phyloP scores from a whole-genome alignment of 129 eudicot genomes.

The Centaurea solstitialis region DNA sequence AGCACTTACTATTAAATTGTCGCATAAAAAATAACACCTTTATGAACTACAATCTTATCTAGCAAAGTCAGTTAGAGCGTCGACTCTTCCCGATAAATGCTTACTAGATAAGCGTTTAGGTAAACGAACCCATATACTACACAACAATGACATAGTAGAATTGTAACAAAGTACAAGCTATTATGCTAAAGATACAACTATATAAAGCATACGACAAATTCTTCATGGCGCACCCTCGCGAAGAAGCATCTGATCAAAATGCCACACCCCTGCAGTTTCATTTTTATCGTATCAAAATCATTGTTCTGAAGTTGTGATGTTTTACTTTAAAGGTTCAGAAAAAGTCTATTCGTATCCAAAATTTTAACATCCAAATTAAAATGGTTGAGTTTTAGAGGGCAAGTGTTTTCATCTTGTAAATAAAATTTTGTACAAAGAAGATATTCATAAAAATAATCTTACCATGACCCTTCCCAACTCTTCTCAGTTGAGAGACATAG shows the following conservation, averaged over 20 bases:
- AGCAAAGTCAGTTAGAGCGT: too few species aligned
- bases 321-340: too few species aligned
- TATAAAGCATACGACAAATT: not conserved
- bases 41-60: too few species aligned
- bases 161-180: slow-evolving; percentile 3
- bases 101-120: too few species aligned
- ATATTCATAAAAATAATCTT: slow-evolving; percentile 17
- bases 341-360: too few species aligned
- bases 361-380: not conserved
- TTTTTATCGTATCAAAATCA: not conserved
- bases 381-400: too few species aligned
- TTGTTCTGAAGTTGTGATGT: not conserved
- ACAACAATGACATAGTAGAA: not conserved
- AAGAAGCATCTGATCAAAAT: slow-evolving; percentile 91
- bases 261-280: slow-evolving; percentile 86
- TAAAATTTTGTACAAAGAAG: not conserved
- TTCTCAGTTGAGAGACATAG: slow-evolving; percentile 81
- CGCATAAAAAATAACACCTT: too few species aligned
- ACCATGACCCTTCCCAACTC: slow-evolving; percentile 98
- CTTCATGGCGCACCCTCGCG: slow-evolving; percentile 38
- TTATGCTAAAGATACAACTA: slow-evolving; percentile 15
- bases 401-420: not conserved
- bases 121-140: not conserved
- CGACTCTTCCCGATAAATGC: too few species aligned
- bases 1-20: too few species aligned